Evolutionary conservation across 257 asterid genomes (phyloP).

Genomic region (Schizonepeta tenuifolia): DNA sequence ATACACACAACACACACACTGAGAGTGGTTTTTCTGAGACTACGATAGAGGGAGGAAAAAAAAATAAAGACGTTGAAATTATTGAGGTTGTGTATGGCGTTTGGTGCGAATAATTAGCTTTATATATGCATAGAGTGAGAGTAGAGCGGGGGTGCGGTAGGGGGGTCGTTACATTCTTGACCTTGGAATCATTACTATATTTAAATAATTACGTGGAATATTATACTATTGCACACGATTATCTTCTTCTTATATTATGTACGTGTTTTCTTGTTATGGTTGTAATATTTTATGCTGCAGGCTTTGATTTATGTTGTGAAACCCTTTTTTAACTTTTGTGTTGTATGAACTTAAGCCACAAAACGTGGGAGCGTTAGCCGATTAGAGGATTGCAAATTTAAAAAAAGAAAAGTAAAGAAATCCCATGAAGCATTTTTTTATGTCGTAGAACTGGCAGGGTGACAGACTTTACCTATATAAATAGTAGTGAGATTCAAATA

Average conservation of each 20-base stretch:
- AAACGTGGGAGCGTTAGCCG: slow-evolving; percentile 21
- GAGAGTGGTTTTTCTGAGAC: background rate
- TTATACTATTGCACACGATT: slow-evolving; percentile 18
- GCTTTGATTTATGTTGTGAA: slow-evolving; percentile 1
- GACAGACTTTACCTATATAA: no score
- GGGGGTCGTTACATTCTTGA: slow-evolving; percentile 28
- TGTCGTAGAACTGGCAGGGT: no score
- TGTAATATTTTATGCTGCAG: slow-evolving; percentile 33
- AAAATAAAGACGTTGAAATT: background rate
- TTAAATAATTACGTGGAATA: slow-evolving; percentile 26
- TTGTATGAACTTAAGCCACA: slow-evolving; percentile 18
- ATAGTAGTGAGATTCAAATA: no score
- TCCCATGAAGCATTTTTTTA: background rate
- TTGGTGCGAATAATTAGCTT: background rate
- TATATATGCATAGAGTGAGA: background rate
- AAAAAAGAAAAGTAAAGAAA: background rate
- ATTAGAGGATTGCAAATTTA: background rate
- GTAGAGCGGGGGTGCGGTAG: background rate
- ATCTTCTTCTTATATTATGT: background rate
- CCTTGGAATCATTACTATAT: slow-evolving; percentile 2
- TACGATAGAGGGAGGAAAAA: no score
- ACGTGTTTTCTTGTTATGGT: background rate
- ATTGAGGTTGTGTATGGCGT: slow-evolving; percentile 23
- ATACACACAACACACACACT: background rate
- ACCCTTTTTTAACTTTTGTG: background rate